Percentiles rank a stretch among this genome's conserved stretches.
phyloP scores from a whole-genome alignment of 495 filamentous ascomycete species.

The Amorphotheca resinae region DNA sequence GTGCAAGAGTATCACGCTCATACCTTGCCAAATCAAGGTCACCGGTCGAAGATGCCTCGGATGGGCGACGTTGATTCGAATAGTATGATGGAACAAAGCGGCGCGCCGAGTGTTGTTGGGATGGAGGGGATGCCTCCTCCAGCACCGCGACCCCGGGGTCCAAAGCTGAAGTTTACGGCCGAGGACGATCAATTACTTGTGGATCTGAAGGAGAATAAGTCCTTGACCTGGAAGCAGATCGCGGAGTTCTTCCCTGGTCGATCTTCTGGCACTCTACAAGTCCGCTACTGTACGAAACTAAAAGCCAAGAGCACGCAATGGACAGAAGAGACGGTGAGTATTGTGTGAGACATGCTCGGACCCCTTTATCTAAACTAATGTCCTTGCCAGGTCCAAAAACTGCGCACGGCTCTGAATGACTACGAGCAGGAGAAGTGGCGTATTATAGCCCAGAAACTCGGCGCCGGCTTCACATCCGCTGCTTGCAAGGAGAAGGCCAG shows the following conservation, averaged over 20 bases:
- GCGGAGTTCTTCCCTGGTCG: conserved; percentile 86
- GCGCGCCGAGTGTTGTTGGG: conserved; percentile 62
- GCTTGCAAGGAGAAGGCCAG: conserved; percentile 73
- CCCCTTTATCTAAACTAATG: too few relatives aligned
- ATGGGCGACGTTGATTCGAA: conserved; percentile 31
- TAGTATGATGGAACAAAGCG: conserved; percentile 25
- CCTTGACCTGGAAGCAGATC: conserved; percentile 91
- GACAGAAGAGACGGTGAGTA: conserved; percentile 78
- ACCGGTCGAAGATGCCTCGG: conserved; percentile 43
- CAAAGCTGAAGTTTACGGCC: conserved; percentile 80
- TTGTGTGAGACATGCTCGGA: too few relatives aligned
- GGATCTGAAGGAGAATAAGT: conserved; percentile 84
- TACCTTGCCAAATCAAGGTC: conserved; percentile 51
- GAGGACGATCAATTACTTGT: conserved; percentile 78
- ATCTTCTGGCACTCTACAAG: conserved; percentile 78
- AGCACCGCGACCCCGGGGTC: conserved; percentile 61
- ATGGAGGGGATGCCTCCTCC: conserved; percentile 73
- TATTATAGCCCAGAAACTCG: conserved; percentile 75
- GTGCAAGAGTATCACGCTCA: conserved; percentile 58
- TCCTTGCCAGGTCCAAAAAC: conserved; percentile 52
- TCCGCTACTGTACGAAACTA: conserved; percentile 86
- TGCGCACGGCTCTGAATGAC: conserved; percentile 67
- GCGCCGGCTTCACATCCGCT: conserved; percentile 68
- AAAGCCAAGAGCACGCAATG: conserved; percentile 86
- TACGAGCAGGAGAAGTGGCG: conserved; percentile 89